Conservation (phyloP, 352 stramenopile species). For the Peronospora tabacina region DNA sequence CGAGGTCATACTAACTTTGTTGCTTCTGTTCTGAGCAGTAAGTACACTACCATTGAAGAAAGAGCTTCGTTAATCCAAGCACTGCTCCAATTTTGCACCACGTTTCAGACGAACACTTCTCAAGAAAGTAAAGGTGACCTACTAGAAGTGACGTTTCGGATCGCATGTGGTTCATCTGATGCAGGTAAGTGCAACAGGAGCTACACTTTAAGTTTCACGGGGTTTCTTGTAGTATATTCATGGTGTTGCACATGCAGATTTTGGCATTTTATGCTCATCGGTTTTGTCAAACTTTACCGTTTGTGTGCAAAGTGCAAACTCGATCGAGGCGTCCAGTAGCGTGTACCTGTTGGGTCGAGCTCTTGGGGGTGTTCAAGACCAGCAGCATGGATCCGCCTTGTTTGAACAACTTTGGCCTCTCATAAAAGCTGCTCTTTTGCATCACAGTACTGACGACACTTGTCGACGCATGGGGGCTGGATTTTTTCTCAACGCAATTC, state of each 20-base stretch:
- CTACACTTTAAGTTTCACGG: neutral
- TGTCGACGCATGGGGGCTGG: slow-evolving; percentile 35
- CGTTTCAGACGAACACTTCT: slow-evolving; percentile 7
- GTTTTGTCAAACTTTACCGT: slow-evolving; percentile 31
- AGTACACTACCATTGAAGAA: slow-evolving; percentile 54
- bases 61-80: slow-evolving; percentile 35
- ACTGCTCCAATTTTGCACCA: slow-evolving; percentile 24
- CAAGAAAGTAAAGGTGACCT: slow-evolving; percentile 37
- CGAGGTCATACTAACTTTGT: slow-evolving; percentile 1
- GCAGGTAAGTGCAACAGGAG: slow-evolving; percentile 26
- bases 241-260: slow-evolving; percentile 28
- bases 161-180: slow-evolving; percentile 38
- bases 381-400: slow-evolving; percentile 24
- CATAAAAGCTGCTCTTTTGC: slow-evolving; percentile 27
- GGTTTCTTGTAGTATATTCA: slow-evolving; percentile 4
- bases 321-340: slow-evolving; percentile 21
- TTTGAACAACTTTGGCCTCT: slow-evolving; percentile 48
- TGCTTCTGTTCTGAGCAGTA: slow-evolving; percentile 25
- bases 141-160: slow-evolving; percentile 55
- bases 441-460: slow-evolving; percentile 19
- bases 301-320: slow-evolving; percentile 27
- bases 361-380: slow-evolving; percentile 38
- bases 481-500: slow-evolving; percentile 46
- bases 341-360: slow-evolving; percentile 48
- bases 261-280: slow-evolving; percentile 42